Evolutionary conservation across 1,284 basidiomycete genomes (phyloP), one percentile per base, ranked within the genome.

Genomic region (Moesziomyces sp.): DNA sequence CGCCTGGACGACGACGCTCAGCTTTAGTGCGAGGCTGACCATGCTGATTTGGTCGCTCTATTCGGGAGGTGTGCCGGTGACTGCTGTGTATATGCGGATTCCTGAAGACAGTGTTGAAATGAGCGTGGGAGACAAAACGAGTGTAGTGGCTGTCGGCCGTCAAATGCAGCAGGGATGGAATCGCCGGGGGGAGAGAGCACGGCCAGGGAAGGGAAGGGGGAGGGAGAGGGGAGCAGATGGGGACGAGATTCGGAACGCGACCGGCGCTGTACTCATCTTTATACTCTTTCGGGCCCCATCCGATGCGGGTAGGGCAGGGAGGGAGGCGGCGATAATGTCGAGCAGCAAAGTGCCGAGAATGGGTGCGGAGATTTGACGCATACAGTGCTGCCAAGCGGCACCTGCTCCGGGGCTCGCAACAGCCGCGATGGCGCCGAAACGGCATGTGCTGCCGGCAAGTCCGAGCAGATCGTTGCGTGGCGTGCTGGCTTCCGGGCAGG

Each of bases 1-100:
- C 42, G 56, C 56, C 45, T 72, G 69, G n/a, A 63, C 58, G 52
- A 72, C 33, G 3, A 66, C 23, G 46, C 63, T 66, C 54, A 72
- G 46, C 55, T 44, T 61, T 23, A 58, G 21, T 24, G 21, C 33
- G 11, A 66, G 48, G 16, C 59, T 63, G 26, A 69, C 66, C 66
- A 69, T 69, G n/a, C 21, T 58, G 35, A 23, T 14, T 28, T 5
- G 43, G 13, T 9, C 24, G 3, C 19, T 45, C 52, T 28, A 23
- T 14, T 18, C 18, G 35, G 19, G 24, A 5, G 3, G 18, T 19
- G n/a, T 14, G 42, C 26, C 49, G 13, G n/a, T 23, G 14, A 33
- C 18, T 30, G 38, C 16, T 46, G 33, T 23, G 13, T 40, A 7
- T 40, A 7, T 58, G 14, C 50, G 48, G 13, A 7, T 28, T 28